Conservation (phyloP, 768 basidiomycete species). For the Macrocybe gigantea region DNA sequence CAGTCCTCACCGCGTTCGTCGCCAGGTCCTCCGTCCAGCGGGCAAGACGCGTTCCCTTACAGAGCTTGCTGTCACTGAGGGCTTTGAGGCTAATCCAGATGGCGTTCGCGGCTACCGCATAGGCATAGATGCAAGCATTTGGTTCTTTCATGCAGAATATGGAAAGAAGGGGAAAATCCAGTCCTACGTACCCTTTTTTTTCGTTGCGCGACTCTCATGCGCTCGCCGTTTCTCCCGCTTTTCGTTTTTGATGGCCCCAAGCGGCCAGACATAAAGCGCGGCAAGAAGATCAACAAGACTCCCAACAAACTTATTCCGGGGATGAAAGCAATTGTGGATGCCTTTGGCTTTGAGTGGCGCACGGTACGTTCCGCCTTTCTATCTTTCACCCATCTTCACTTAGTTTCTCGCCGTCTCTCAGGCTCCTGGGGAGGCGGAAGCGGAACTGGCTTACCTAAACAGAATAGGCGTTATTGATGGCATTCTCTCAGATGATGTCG, state of each 20-base stretch:
- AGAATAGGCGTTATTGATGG: conserved; percentile 79
- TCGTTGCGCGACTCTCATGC: conserved; percentile 74
- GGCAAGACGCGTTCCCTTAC: conserved; percentile 70
- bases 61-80: conserved; percentile 67
- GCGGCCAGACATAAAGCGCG: conserved; percentile 76
- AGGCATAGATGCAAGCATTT: conserved; percentile 85
- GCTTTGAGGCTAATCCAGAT: conserved; percentile 62
- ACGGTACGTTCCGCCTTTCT: conserved; percentile 33
- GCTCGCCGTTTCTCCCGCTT: conserved; percentile 75
- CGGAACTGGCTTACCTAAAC: conserved; percentile 86
- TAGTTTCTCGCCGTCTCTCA: conserved; percentile 26
- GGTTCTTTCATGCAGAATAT: conserved; percentile 77
- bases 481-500: conserved; percentile 89
- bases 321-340: conserved; percentile 74
- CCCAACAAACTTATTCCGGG: conserved; percentile 63
- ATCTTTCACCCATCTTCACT: conserved; percentile 15
- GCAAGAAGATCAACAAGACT: conserved; percentile 61
- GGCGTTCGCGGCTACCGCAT: conserved; percentile 70
- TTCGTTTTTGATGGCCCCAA: conserved; percentile 92
- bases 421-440: conserved; percentile 95
- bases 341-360: conserved; percentile 77
- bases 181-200: conserved; percentile 81
- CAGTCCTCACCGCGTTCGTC: conserved; percentile 8
- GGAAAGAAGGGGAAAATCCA: conserved; percentile 83
- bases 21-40: conserved; percentile 63